Conservation (phyloP, 805 yeast species). For the Pichia heedii region DNA sequence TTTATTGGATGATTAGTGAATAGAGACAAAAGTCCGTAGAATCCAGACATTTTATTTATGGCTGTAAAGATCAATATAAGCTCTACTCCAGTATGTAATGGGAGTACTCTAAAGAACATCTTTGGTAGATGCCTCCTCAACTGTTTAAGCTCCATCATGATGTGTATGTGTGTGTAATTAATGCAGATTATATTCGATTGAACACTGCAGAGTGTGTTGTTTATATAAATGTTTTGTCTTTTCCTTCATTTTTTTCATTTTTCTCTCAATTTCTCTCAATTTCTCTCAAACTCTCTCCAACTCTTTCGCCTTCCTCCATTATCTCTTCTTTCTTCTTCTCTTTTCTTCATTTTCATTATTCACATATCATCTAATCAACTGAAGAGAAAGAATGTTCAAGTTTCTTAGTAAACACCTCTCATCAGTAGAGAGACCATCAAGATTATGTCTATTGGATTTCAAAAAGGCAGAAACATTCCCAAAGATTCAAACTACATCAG, state of each 20-base stretch:
- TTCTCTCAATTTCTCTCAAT: too few species aligned
- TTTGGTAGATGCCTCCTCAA: conserved; percentile 16
- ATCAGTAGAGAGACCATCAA: conserved; percentile 8
- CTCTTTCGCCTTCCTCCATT: too few species aligned
- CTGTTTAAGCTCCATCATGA: neutral
- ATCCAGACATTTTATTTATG: conserved; percentile 82
- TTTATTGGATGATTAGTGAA: conserved; percentile 85
- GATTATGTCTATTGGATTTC: conserved; percentile 48
- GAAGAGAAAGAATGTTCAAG: conserved; percentile 4
- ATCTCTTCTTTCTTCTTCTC: neutral
- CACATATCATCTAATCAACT: too few species aligned
- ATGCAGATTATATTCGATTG: too few species aligned
- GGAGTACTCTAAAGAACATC: conserved; percentile 62
- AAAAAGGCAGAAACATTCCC: conserved; percentile 38
- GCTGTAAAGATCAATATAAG: conserved; percentile 64
- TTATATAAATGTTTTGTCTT: too few species aligned
- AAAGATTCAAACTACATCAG: conserved; percentile 53
- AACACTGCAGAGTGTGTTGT: too few species aligned
- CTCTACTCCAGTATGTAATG: conserved; percentile 85
- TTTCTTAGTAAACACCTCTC: conserved; percentile 5
- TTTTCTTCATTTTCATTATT: neutral
- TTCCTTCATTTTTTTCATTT: too few species aligned
- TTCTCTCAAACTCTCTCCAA: too few species aligned
- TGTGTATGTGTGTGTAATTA: too few species aligned
- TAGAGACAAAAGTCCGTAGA: conserved; percentile 76